Base-by-base conservation (phyloP, 345 rosid genomes). In the Salix koriyanagi region DNA sequence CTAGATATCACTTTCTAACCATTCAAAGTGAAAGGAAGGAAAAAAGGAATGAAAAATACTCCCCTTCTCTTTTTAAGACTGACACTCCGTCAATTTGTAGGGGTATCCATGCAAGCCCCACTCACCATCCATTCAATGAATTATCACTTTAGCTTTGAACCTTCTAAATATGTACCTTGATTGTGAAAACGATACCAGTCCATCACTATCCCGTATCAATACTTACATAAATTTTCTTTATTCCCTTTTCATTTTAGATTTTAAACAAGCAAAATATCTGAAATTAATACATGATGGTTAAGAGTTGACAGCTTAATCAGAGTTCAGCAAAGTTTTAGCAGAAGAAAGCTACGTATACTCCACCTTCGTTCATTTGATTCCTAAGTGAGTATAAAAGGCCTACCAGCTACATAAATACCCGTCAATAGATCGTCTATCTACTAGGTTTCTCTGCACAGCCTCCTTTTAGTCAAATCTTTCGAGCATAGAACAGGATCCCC, bases 371-470 rank as follows among this genome's bases (percentile, higher is more conserved):
- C 48, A 12, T 65, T 52, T 6, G 26, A 73, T 71, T 77, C 80
- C 70, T 70, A 9, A n/a, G 34, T 34, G 2, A 50, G 36, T 11
- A 44, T 41, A 70, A 62, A 25, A 69, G 75, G 34, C 50, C n/a
- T 50, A 30, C 65, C 69, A 61, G n/a, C 44, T 37, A 16, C 61
- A 69, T 13, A 50, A 65, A 54, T 46, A 72, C n/a, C 76, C 34
- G 26, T 44, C 71, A 78, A 1, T 46, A 41, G 8, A 66, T 44
- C 21, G 36, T 58, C 73, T 42, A 67, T 69, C 37, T 68, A 32
- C 77, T 25, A 58, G 41, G 52, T 79, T 60, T 79, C 74, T 79
- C 60, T 73, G 64, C 77, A 78, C 52, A 62, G 34, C 75, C 46
- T 44, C 10, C 15, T 23, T 60, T 28, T 61, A 39, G 8, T 23